phyloP scores from a whole-genome alignment of 1,284 basidiomycete genomes.

The Malassezia furfur region DNA sequence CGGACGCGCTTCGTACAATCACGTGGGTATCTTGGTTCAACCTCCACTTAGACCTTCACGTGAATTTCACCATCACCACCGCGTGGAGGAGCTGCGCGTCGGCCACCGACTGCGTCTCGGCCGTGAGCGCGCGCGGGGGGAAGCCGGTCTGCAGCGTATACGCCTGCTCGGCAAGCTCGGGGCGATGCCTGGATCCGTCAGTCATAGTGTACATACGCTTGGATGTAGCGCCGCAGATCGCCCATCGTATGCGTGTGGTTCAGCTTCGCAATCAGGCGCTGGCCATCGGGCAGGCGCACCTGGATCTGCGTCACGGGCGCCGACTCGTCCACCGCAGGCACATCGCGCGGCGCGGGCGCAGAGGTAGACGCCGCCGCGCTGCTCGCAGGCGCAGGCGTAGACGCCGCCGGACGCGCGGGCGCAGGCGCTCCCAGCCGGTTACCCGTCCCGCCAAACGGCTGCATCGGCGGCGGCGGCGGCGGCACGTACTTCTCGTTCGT shows the following conservation, averaged over 20 bases:
- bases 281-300: conserved; percentile 79
- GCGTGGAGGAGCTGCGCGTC: conserved; percentile 40
- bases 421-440: conserved; percentile 62
- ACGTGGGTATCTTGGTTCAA: conserved; percentile 3
- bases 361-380: neutral
- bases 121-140: conserved; percentile 41
- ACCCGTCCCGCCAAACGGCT: conserved; percentile 66
- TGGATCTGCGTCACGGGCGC: conserved; percentile 84
- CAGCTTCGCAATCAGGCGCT: conserved; percentile 73
- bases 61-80: conserved; percentile 34
- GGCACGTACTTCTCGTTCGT: conserved; percentile 66
- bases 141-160: conserved; percentile 41
- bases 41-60: neutral
- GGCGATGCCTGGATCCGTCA: conserved; percentile 22
- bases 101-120: conserved; percentile 35
- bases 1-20: neutral
- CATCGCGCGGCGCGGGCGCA: conserved; percentile 1
- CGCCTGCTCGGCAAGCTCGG: conserved; percentile 31
- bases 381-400: neutral
- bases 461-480: conserved; percentile 50
- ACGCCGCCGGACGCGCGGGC: conserved; percentile 27
- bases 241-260: conserved; percentile 82
- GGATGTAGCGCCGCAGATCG: conserved; percentile 77
- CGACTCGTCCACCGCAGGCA: conserved; percentile 67
- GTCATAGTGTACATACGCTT: conserved; percentile 60